A percentile compares a stretch with the other conserved stretches of the same genome.
phyloP scores from a whole-genome alignment of 257 asterid genomes.

The Avicennia marina region DNA sequence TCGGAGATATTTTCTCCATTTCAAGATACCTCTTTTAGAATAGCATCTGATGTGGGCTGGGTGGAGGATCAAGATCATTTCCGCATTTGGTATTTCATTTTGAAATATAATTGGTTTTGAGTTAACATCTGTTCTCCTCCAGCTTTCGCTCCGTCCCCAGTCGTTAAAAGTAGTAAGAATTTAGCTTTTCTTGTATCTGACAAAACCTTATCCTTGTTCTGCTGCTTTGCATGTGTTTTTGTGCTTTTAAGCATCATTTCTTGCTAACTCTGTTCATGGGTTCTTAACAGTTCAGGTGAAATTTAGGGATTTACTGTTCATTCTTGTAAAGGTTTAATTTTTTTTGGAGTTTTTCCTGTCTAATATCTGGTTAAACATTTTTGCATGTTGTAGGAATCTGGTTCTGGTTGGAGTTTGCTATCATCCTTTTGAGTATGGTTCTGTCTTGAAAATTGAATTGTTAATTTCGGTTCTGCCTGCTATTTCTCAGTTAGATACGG shows the following conservation, averaged over 20 bases:
- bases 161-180: no score
- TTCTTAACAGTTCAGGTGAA: constrained; percentile 2
- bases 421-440: constrained; percentile 13
- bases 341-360: constrained; percentile 3
- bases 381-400: constrained; percentile 39
- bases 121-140: no score
- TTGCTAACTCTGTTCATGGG: constrained; percentile 6
- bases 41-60: no score
- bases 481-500: background rate
- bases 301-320: constrained; percentile 37
- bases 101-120: no score
- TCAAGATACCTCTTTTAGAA: no score
- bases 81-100: no score
- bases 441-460: constrained; percentile 11
- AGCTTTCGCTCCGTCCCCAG: no score
- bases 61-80: no score
- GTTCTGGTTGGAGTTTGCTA: constrained; percentile 4
- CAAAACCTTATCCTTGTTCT: no score
- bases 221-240: constrained; percentile 16
- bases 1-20: no score
- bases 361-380: background rate
- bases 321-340: constrained; percentile 9
- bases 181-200: no score
- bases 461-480: background rate
- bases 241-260: background rate